Conservation (phyloP, 225 moss, liverwort and hornwort species). For the Neckera pumila region DNA sequence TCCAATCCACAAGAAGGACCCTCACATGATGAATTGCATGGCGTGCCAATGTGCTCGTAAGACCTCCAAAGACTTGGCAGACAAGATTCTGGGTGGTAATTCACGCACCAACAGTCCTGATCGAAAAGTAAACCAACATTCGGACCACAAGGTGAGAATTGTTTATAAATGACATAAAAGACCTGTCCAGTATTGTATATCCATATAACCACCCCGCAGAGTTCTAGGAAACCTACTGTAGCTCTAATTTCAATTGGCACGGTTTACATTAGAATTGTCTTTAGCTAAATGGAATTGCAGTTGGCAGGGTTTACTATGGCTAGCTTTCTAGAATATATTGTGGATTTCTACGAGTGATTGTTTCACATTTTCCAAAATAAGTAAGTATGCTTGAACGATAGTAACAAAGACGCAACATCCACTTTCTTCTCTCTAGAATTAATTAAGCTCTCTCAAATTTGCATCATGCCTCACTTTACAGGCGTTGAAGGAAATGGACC, state of each 20-base stretch:
- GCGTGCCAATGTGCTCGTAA: conserved; percentile 71
- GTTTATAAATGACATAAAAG: neutral
- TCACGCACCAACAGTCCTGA: conserved; percentile 1
- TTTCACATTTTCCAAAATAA: neutral
- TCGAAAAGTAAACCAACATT: conserved; percentile 1
- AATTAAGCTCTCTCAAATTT: neutral
- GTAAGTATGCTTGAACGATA: neutral
- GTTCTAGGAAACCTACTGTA: neutral
- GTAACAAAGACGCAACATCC: neutral
- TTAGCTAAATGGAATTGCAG: neutral
- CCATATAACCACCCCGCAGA: neutral
- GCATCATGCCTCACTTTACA: neutral
- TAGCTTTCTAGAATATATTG: neutral
- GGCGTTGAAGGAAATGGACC: conserved; percentile 14
- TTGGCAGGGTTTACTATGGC: no score
- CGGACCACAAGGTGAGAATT: conserved; percentile 8
- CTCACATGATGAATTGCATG: conserved; percentile 39
- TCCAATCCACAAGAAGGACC: conserved; percentile 43
- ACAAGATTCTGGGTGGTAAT: conserved; percentile 18
- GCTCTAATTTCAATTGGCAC: neutral
- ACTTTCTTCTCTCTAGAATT: neutral
- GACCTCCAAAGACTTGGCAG: conserved; percentile 32
- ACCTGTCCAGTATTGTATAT: neutral
- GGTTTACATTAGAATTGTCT: neutral
- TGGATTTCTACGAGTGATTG: neutral